Base-by-base conservation (phyloP, 208 protist genomes). In the Crithidia fasciculata region DNA sequence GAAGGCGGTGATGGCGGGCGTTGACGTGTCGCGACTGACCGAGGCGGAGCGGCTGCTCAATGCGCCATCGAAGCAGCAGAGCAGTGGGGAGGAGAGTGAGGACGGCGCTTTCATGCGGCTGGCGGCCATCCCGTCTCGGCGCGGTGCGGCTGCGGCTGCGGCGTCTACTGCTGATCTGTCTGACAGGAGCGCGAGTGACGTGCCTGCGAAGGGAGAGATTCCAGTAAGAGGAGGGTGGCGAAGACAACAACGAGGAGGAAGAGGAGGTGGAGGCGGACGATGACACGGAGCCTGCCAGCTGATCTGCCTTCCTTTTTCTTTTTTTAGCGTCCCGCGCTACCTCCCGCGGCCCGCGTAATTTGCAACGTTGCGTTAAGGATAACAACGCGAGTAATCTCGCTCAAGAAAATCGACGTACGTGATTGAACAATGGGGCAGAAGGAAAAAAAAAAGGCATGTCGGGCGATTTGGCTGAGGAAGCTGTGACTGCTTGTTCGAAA, bases 21-120 rank as follows among this genome's bases (percentile, higher is more conserved):
- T 91, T n/a, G 74, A 92, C 44, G 15, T 15, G 7, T 19, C 70
- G 36, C 72, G 69, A 15, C 80, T 96, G 13, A 89, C 85, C 6
- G 37, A 61, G 19, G 84, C 76, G 16, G 91, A 96, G 62, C 80
- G 69, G 16, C 53, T 37, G 28, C 69, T 92, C 59, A 2, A 9
- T 16, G 0, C 63, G 8, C 40, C 72, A 13, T 59, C 47, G 49
- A n/a, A 43, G 41, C 56, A 53, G 41, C 41, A 36, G 5, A 39
- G 0, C 52, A 36, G 37, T 15, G 50, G 54, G 10, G 52, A 53
- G 10, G 40, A 5, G 2, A 66, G 57, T 6, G 50, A 80, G 4
- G 78, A 77, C 5, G 67, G 64, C 9, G 80, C 76, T 6, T 90
- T 87, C 53, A 86, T 90, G 80, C 63, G 55, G 2, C 63, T 84